Evolutionary conservation across 305 asterid species (phyloP), one percentile per base, ranked within the genome.

Genomic region (Ajuga reptans): DNA sequence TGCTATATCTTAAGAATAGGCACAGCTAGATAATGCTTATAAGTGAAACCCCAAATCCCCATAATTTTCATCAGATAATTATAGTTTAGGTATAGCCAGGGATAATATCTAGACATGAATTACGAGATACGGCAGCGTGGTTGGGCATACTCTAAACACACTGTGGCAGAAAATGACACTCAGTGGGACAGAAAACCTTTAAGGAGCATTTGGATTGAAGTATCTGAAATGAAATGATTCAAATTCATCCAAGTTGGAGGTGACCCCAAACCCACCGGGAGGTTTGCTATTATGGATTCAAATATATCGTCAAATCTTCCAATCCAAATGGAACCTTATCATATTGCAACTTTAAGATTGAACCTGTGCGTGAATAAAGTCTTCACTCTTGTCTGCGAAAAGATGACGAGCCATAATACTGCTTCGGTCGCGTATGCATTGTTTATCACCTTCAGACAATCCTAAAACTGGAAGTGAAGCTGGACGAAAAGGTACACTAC

Each of bases 401-500:
- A 94, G 83, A 77, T 94, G 99, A 4, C 98, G 96, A 70, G 99
- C 98, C 99, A 94, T 94, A 67, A 94, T 94, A 74, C 97, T 89
- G 84, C 97, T 92, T 60, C 98, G 97, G 77, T 94, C 96, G 54
- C 95, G 98, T 82, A 91, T 92, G 85, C 99, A 91, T 77, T 83
- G 91, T 77, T 94, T 94, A 71, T 94, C 99, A 68, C 94, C 91
- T 75, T 85, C 92, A 69, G 99, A 94, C 79, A 94, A 82, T 71
- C 99, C 99, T 83, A 94, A 83, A 69, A 80, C 78, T 18, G 98
- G 99, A 76, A 94, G 89, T 58, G 95, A 80, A 60, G 95, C 81
- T 52, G 98, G 92, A 64, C 85, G 91, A 73, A 94, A 87, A 39
- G 97, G 98, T 49, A 85, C 18, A 36, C 84, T 89, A 53, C 89